These are phyloP conservation scores for Oryza australiensis DNA, from an alignment of 176 grass and related monocot species.

Conservation along the genomic window DNA sequence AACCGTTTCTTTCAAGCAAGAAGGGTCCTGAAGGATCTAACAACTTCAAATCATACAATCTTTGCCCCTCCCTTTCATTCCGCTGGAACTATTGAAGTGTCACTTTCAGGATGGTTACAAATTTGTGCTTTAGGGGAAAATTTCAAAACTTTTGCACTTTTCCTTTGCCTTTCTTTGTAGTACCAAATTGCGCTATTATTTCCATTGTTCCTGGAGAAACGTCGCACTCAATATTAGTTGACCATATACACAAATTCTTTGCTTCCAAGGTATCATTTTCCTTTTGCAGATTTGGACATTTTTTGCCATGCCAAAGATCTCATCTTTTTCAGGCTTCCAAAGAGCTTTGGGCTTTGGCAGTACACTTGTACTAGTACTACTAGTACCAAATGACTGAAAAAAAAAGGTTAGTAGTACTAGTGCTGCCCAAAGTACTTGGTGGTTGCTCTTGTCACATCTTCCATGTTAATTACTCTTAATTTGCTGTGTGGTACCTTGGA, in stretches of 20 bases:
- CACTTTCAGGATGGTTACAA: constrained; percentile 12
- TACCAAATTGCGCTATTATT: too few relatives aligned
- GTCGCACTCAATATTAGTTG: background rate
- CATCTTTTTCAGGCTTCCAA: background rate
- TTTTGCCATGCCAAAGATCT: background rate
- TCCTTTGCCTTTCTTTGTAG: background rate
- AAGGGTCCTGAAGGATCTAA: background rate
- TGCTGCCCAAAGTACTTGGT: background rate
- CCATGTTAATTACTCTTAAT: background rate
- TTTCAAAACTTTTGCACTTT: background rate
- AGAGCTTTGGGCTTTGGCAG: background rate
- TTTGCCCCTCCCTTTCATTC: background rate
- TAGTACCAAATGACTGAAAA: background rate
- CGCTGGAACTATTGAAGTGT: background rate
- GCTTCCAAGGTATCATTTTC: constrained; percentile 4
- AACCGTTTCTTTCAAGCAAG: background rate
- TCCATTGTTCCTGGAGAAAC: constrained; percentile 13
- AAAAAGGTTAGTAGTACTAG: background rate
- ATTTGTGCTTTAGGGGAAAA: background rate
- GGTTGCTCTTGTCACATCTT: background rate
- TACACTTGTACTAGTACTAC: background rate
- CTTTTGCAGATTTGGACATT: background rate
- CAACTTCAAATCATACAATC: background rate
- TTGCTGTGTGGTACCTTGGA: background rate
- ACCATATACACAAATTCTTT: background rate